Evolutionary conservation across 306 rosid genomes (phyloP).

Genomic region (Psophocarpus tetragonolobus): DNA sequence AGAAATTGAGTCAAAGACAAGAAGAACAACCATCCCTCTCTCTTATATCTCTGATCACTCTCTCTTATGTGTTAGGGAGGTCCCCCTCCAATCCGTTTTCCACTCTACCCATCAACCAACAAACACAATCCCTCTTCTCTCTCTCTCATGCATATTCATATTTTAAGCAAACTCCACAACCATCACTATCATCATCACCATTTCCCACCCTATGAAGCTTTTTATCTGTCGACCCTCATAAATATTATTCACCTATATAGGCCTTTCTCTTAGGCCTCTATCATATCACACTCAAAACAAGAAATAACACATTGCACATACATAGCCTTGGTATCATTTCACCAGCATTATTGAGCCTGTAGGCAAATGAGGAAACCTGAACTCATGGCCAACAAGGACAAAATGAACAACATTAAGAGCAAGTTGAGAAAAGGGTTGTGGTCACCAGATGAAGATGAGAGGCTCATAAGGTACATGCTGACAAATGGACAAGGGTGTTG

Average conservation of each 20-base stretch:
- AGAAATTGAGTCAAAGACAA: slow-evolving; percentile 61
- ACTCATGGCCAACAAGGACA: slow-evolving; percentile 30
- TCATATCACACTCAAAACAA: slow-evolving; percentile 30
- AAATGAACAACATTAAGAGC: slow-evolving; percentile 23
- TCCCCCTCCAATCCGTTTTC: slow-evolving; percentile 92
- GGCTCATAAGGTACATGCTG: slow-evolving; percentile 71
- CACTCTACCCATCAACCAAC: slow-evolving; percentile 80
- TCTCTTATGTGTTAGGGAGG: slow-evolving; percentile 55
- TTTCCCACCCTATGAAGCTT: slow-evolving; percentile 63
- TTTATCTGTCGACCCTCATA: slow-evolving; percentile 26
- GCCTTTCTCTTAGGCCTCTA: slow-evolving; percentile 31
- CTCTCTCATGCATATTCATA: slow-evolving; percentile 43
- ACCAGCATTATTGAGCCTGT: background rate
- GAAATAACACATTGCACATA: background rate
- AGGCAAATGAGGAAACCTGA: slow-evolving; percentile 41
- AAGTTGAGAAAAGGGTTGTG: slow-evolving; percentile 71
- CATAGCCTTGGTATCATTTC: background rate
- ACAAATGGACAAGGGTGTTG: slow-evolving; percentile 83
- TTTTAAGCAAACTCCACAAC: slow-evolving; percentile 68
- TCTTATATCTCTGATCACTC: slow-evolving; percentile 24
- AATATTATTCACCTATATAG: slow-evolving; percentile 34
- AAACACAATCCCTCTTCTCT: slow-evolving; percentile 44
- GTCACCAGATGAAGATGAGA: slow-evolving; percentile 89
- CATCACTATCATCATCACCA: slow-evolving; percentile 59
- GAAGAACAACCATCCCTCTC: slow-evolving; percentile 47